Evolutionary conservation across 2,329 filamentous ascomycete genomes (phyloP), one percentile per base, ranked within the genome.

Genomic region (Lecanicillium sp.): DNA sequence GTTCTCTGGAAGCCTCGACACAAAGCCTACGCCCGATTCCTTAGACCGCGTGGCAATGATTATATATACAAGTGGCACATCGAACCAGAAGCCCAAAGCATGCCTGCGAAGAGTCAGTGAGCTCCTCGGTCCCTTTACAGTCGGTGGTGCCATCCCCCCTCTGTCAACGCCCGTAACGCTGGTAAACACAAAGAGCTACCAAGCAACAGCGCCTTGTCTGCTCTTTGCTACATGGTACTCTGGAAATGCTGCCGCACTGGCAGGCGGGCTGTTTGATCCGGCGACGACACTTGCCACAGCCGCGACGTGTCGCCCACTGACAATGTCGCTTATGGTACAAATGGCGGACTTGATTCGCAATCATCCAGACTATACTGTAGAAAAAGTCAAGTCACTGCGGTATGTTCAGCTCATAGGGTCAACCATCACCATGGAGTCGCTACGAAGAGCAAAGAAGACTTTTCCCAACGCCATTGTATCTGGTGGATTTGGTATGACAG

Each of bases 201-300:
- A 37, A 11, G 35, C 35, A 9, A 29, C 17, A 12, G 35, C 35
- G 25, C 35, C 35, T 8, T 14, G 19, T 5, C 14, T 37, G 11
- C 35, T 37, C 35, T 29, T 37, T 18, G 16, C 35, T 11, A 29
- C 35, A 14, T 37, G 35, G 35, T 25, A 28, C 25, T 37, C 35
- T 4, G 19, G 18, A 22, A 37, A 37, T 15, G 35, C 35, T n/a
- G 28, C 35, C 12, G 35, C 18, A 5, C 35, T 37, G 9, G 35
- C 28, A 20, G 20, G 20, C 14, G 27, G 28, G 4, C 25, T 28
- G 19, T 29, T 28, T 25, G 13, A 29, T 13, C 22, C 35, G 15
- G n/a, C 4, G 5, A 18, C 28, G 17, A 37, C 35, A 6, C 22
- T 29, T 14, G 13, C 35, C n/a, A 25, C 35, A 9, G 12, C 18